Percentiles rank a stretch among this genome's conserved stretches.
These are phyloP conservation scores for Vigna trinervia DNA, from an alignment of 306 rosid species.

Conservation along the genomic window DNA sequence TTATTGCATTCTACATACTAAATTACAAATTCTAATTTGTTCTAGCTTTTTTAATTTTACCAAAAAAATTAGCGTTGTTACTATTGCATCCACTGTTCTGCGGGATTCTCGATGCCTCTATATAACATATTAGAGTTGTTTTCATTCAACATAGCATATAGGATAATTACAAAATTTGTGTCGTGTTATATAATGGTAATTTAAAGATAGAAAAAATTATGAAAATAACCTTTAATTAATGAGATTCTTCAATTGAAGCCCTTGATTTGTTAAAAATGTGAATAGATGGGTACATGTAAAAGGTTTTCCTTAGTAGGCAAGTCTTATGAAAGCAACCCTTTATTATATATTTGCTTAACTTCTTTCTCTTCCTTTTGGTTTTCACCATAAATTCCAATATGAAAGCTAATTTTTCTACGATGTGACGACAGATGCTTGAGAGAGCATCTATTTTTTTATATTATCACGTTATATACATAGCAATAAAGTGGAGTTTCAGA, in stretches of 20 bases:
- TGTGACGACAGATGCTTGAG: constrained; percentile 43
- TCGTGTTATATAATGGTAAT: not conserved
- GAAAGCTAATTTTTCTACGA: constrained; percentile 1
- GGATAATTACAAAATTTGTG: not conserved
- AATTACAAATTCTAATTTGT: not conserved
- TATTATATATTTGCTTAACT: not conserved
- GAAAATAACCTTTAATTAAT: not conserved
- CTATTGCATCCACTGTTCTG: not conserved
- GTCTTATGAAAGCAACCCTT: constrained; percentile 45
- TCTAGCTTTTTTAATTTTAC: not conserved
- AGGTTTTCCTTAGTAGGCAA: constrained; percentile 42
- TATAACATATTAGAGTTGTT: not conserved
- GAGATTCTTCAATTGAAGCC: not conserved
- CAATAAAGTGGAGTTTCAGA: not conserved
- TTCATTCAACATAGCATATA: not conserved
- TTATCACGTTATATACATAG: constrained; percentile 2
- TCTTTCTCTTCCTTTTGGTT: not conserved
- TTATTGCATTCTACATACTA: no score
- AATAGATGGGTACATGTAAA: not conserved
- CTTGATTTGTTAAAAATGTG: not conserved
- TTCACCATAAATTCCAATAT: constrained; percentile 10
- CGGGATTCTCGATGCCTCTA: not conserved
- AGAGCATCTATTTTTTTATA: constrained; percentile 5
- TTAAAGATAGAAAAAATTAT: not conserved
- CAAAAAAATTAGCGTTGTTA: not conserved